Evolutionary conservation across 192 early-diverging fungal genomes (phyloP), one percentile per base, ranked within the genome.

Genomic region (Coemansia sp.): DNA sequence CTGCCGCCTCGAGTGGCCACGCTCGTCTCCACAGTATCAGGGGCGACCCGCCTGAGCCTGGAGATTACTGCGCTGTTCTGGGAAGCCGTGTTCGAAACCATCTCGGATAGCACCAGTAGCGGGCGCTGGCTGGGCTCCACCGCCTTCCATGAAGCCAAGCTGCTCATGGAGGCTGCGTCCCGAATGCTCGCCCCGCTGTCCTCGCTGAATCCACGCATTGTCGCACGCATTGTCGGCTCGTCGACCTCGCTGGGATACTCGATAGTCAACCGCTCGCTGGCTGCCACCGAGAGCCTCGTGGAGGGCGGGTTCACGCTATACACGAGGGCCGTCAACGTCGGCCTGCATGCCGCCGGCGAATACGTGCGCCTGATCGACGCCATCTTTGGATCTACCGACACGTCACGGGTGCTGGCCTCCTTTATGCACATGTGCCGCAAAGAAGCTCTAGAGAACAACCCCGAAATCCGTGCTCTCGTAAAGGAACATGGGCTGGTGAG

Each of bases 361-460:
- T 88, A 84, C 21, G 93, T 96, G 11, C 85, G 88, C 1, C 71
- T 93, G n/a, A 82, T 97, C 36, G 96, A 97, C 75, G 93, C 91
- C 5, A 62, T 98, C 8, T 97, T 98, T 81, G 96, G 96, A 17
- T 86, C 89, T 2, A 97, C 91, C 6, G 94, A 98, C 62, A 93
- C 95, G 0, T 94, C 93, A 12, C 82, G 88, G 20, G 91, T 92
- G 11, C 69, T 94, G 23, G 85, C 89, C 1, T 85, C 90, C 16
- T 83, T 96, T 41, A 85, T 96, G 28, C 71, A 85, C 34, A 71
- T 96, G 47, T 83, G 91, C 23, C 83, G 85, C 40, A 79, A 85
- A 15, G 92, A 94, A 69, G 66, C 89, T 5, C 62, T 82, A 49
- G 82, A 89, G 11, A 82, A 71, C 20, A 78, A 88, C 59, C 81